Evolutionary conservation across 2,329 filamentous ascomycete species (phyloP).

Genomic region (Claviceps pazoutovae): DNA sequence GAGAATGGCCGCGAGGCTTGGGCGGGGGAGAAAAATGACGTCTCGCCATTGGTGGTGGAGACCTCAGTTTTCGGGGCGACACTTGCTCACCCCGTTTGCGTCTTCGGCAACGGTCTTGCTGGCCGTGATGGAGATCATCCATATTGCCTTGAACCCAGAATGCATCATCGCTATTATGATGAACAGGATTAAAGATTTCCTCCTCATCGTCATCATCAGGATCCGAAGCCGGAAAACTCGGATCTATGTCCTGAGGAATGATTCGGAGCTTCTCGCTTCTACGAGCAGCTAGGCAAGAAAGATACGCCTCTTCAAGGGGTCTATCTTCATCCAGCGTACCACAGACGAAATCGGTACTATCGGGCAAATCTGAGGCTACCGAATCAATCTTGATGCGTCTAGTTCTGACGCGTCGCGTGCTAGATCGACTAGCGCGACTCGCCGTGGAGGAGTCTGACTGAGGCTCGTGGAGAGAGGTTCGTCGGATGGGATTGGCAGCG

Average conservation of each 20-base stretch:
- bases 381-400: constrained; percentile 15
- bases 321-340: constrained; percentile 93
- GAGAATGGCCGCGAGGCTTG: constrained; percentile 25
- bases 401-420: constrained; percentile 15
- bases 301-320: constrained; percentile 84
- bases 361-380: constrained; percentile 70
- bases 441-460: constrained; percentile 50
- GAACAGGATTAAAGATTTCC: constrained; percentile 43
- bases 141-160: constrained; percentile 60
- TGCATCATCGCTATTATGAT: constrained; percentile 52
- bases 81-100: constrained; percentile 37
- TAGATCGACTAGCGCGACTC: constrained; percentile 19
- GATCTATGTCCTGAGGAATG: constrained; percentile 94
- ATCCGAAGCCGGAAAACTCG: constrained; percentile 91
- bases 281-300: constrained; percentile 68
- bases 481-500: constrained; percentile 18
- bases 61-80: constrained; percentile 30
- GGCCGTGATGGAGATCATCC: constrained; percentile 49
- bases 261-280: constrained; percentile 67
- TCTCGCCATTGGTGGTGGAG: constrained; percentile 24
- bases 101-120: constrained; percentile 29
- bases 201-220: constrained; percentile 74
- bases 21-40: constrained; percentile 19
- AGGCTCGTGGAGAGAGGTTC: constrained; percentile 28
- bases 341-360: constrained; percentile 98